Conservation (phyloP, 2,329 filamentous ascomycete genomes). For the Bipolaris cookei region DNA sequence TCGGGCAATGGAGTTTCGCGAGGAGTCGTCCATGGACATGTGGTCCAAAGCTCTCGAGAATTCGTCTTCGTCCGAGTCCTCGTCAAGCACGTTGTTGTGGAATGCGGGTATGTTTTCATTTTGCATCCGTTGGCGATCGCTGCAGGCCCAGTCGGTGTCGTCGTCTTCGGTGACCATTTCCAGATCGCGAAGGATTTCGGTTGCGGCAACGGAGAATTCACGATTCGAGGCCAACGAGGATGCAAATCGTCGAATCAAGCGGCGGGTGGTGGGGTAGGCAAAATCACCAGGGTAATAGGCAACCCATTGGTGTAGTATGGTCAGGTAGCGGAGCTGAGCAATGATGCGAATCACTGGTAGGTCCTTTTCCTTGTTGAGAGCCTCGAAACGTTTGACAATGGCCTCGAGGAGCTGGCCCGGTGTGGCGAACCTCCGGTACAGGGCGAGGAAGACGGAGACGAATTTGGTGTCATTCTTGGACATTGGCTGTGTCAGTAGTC, state of each 20-base stretch:
- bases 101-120: conserved; percentile 52
- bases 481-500: conserved; percentile 80
- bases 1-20: conserved; percentile 39
- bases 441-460: conserved; percentile 82
- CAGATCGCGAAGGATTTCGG: conserved; percentile 82
- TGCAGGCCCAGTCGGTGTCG: conserved; percentile 89
- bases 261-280: conserved; percentile 75
- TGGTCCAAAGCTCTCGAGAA: conserved; percentile 41
- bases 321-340: conserved; percentile 81
- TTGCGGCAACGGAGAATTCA: conserved; percentile 82
- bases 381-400: conserved; percentile 78
- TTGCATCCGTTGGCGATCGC: conserved; percentile 67
- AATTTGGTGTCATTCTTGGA: conserved; percentile 91
- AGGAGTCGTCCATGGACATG: conserved; percentile 35
- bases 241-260: conserved; percentile 77
- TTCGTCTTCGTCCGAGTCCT: conserved; percentile 47
- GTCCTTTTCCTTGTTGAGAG: conserved; percentile 68
- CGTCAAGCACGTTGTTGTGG: conserved; percentile 51
- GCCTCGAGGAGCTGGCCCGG: conserved; percentile 78
- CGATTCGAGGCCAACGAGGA: conserved; percentile 74
- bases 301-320: conserved; percentile 87
- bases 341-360: conserved; percentile 78
- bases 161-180: conserved; percentile 83
- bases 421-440: conserved; percentile 92
- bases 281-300: conserved; percentile 91